Evolutionary conservation across 208 protist species (phyloP), one percentile per base, ranked within the genome.

Genomic region (Trypanosoma conorhini): DNA sequence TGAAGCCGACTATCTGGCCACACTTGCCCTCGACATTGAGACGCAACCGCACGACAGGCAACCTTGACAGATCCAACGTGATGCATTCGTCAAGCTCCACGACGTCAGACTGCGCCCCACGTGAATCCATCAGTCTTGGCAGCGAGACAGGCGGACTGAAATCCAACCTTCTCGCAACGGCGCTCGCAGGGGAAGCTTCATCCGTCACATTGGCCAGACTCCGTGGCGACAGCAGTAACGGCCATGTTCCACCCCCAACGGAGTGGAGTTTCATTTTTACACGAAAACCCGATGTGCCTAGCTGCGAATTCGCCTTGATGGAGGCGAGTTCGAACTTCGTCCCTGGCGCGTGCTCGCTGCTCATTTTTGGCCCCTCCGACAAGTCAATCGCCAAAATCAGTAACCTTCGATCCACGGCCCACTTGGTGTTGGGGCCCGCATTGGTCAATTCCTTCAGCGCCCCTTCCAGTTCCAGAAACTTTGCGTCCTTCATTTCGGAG

Each of bases 311-410:
- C 17, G 55, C 21, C 17, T 21, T 46, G 57, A 76, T 61, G 8
- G 72, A 71, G 0, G 58, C 72, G 17, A 76, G 40, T 9, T 33
- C 10, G 0, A 9, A 26, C 8, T 30, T 19, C 3, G 17, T 1
- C 21, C 72, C 64, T 19, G 26, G 15, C 5, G 12, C 10, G 8
- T 26, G 40, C 2, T 22, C 33, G 33, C n/a, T 22, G 51, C 56
- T 67, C 9, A 51, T 33, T 21, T 61, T 22, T 21, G 64, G 72
- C 21, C 58, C 72, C 26, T 54, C 44, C 0, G 72, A 71, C 12
- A 76, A 59, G 42, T 76, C 72, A 61, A 76, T 61, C 50, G 35
- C 8, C 5, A 76, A 58, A 15, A 30, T 58, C 21, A 70, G 48
- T 40, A 67, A 10, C 15, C 0, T 50, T n/a, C 30, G 31, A 24